Conservation (phyloP, 495 filamentous ascomycete genomes). For the Halenospora varia region DNA sequence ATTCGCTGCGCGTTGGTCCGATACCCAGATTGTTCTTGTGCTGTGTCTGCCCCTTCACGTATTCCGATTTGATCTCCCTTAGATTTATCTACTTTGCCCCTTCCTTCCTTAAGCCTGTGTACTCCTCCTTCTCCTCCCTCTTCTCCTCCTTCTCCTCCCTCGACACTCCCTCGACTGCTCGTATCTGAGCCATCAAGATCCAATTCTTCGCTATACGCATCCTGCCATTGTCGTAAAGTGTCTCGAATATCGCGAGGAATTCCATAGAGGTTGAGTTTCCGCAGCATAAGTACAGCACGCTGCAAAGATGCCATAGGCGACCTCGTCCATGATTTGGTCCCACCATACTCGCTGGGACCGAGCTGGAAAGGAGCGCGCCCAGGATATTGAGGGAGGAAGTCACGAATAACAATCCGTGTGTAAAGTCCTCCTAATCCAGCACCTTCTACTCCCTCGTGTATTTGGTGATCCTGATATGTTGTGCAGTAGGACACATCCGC, state of each 20-base stretch:
- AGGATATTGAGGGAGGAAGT: slow-evolving; percentile 16
- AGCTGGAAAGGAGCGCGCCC: slow-evolving; percentile 11
- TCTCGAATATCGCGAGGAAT: slow-evolving; percentile 13
- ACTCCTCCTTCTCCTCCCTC: neutral
- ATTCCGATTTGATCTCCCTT: slow-evolving; percentile 4
- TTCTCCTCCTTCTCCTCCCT: slow-evolving; percentile 6
- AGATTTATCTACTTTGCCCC: neutral
- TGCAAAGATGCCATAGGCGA: slow-evolving; percentile 12
- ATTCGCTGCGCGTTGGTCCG: neutral
- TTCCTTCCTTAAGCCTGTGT: slow-evolving; percentile 8
- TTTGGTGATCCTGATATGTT: slow-evolving; percentile 17
- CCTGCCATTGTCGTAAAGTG: slow-evolving; percentile 9
- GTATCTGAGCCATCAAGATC: slow-evolving; percentile 15
- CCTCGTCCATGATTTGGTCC: slow-evolving; percentile 9
- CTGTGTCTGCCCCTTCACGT: no score
- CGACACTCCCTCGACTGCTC: slow-evolving; percentile 8
- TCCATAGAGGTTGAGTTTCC: slow-evolving; percentile 11
- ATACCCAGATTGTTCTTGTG: no score
- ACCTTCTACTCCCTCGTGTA: slow-evolving; percentile 13
- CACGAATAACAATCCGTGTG: slow-evolving; percentile 8
- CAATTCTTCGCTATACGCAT: slow-evolving; percentile 16
- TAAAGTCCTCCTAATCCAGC: slow-evolving; percentile 9
- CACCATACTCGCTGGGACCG: slow-evolving; percentile 10
- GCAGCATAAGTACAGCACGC: slow-evolving; percentile 15
- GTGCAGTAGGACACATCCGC: slow-evolving; percentile 14